Evolutionary conservation across 2,329 filamentous ascomycete genomes (phyloP).

Genomic region (Cytospora paraplurivora): DNA sequence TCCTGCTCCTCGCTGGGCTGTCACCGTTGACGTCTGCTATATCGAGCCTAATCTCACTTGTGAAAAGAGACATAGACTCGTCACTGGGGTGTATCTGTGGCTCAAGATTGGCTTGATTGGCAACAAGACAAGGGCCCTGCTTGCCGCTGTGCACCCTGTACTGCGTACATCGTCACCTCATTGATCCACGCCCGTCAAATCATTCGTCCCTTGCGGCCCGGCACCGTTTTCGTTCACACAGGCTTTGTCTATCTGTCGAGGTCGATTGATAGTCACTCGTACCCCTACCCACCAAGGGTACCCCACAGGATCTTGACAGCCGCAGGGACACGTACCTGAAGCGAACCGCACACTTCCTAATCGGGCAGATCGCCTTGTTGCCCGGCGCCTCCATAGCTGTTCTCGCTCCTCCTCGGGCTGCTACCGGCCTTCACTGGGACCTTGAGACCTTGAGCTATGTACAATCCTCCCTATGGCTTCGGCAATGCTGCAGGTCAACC

Average conservation of each 20-base stretch:
- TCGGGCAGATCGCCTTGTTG: slow-evolving; percentile 27
- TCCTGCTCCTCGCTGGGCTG: slow-evolving; percentile 4
- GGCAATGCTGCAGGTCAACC: slow-evolving; percentile 54
- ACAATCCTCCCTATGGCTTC: slow-evolving; percentile 58
- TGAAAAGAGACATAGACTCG: slow-evolving; percentile 20
- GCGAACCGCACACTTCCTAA: slow-evolving; percentile 24
- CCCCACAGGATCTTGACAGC: slow-evolving; percentile 27
- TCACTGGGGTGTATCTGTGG: slow-evolving; percentile 20
- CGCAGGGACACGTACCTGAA: slow-evolving; percentile 27
- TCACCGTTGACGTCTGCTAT: slow-evolving; percentile 8
- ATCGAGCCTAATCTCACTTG: slow-evolving; percentile 9
- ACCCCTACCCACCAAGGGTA: slow-evolving; percentile 28
- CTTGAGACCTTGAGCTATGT: slow-evolving; percentile 47
- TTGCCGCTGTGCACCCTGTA: slow-evolving; percentile 26
- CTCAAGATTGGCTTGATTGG: slow-evolving; percentile 18
- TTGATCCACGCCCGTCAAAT: slow-evolving; percentile 28
- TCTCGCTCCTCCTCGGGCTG: slow-evolving; percentile 15
- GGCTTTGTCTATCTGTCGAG: slow-evolving; percentile 12
- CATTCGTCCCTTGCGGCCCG: slow-evolving; percentile 27
- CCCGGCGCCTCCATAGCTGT: slow-evolving; percentile 18
- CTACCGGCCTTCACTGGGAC: slow-evolving; percentile 20
- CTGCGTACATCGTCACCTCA: slow-evolving; percentile 15
- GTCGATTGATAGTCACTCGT: slow-evolving; percentile 21
- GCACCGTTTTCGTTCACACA: slow-evolving; percentile 26
- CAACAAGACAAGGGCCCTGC: slow-evolving; percentile 21